phyloP scores from a whole-genome alignment of 2,329 filamentous ascomycete species.

The Fusarium xyrophilum region DNA sequence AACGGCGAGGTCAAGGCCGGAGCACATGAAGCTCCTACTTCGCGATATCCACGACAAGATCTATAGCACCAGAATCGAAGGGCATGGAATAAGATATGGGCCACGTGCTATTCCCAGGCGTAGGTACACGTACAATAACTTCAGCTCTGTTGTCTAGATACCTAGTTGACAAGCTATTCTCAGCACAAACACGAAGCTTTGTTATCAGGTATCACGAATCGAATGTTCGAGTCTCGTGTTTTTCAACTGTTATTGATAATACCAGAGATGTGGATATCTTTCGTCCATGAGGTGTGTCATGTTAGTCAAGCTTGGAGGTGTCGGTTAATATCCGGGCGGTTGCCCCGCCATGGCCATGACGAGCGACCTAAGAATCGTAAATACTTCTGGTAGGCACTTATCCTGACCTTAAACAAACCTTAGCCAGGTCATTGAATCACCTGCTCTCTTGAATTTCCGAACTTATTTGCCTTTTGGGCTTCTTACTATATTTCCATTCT shows the following conservation, averaged over 20 bases:
- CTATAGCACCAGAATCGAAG: neutral
- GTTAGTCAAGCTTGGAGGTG: neutral
- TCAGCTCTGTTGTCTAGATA: neutral
- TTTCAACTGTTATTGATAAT: neutral
- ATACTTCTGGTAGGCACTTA: constrained; percentile 12
- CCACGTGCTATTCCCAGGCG: neutral
- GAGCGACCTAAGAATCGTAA: neutral
- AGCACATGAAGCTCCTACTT: constrained; percentile 51
- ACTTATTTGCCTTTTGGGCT: constrained; percentile 13
- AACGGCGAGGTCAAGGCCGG: constrained; percentile 63
- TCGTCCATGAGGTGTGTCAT: neutral
- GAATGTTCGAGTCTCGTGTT: neutral
- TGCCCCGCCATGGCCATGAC: constrained; percentile 44
- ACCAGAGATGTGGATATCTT: neutral
- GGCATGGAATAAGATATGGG: neutral
- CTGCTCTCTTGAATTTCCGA: constrained; percentile 16
- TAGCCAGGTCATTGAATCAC: constrained; percentile 30
- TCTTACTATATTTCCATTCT: constrained; percentile 10
- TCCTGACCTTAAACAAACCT: constrained; percentile 37
- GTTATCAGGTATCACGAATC: neutral
- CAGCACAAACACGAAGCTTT: neutral
- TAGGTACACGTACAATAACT: neutral
- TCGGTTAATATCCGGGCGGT: constrained; percentile 25
- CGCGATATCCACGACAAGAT: constrained; percentile 25
- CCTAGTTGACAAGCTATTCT: neutral